Evolutionary conservation across 805 yeast genomes (phyloP), one percentile per base, ranked within the genome.

Genomic region (Candida peoriensis): DNA sequence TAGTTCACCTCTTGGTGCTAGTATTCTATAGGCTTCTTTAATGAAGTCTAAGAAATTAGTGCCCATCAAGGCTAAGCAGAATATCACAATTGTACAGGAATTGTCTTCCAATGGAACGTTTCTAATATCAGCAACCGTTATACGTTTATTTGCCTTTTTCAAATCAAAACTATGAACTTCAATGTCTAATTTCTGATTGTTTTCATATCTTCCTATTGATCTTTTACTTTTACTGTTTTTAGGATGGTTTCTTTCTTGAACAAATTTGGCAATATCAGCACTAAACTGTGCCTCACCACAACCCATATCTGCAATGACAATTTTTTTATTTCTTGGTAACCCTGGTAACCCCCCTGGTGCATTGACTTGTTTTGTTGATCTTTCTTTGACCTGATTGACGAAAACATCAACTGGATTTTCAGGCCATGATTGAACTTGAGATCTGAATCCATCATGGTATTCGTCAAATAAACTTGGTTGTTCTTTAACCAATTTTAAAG

Each of bases 291-390:
- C 98, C 60, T 93, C 98, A 37, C 98, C 99, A 59, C 98, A 93
- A 9, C 98, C 99, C 97, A 93, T 90, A 63, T 93, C 98, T 0
- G 97, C 97, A 39, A 93, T 73, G 4, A 83, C 87, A 24, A 90
- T 78, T 39, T 72, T 70, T 30, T 68, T 73, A 16, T 54, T 54
- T 13, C 49, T 50, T 7, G 55, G 58, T 24, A 77, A 55, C 14
- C 93, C 94, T 2, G 96, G 96, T 36, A 89, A 69, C 3, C 97
- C 97, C 44, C 97, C 97, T 4, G 97, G 97, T 1, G 97, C 95
- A 58, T 82, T 86, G 5, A 88, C 76, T n/a, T 81, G 78, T 51
- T 72, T 81, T 10, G 66, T 57, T 1, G 78, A 66, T 50, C 87
- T 66, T 20, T 59, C 53, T 41, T 74, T 74, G 37, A 93, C 70